Evolutionary conservation across 441 rosid species (phyloP).

Genomic region (Adansonia madagascariensis): DNA sequence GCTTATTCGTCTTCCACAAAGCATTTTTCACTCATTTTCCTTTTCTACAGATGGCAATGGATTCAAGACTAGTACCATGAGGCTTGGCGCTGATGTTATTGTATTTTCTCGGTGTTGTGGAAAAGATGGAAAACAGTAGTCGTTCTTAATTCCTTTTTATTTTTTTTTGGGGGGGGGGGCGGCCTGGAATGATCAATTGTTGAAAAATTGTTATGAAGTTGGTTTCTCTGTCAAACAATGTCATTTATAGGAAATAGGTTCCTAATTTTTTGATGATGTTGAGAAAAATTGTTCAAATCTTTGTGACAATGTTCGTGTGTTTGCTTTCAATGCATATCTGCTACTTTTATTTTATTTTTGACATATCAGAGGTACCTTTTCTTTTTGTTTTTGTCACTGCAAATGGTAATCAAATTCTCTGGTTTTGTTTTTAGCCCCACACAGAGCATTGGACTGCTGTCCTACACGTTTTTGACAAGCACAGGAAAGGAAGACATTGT

Average conservation of each 20-base stretch:
- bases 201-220: background rate
- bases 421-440: constrained; percentile 56
- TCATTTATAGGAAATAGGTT: background rate
- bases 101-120: constrained; percentile 83
- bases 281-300: background rate
- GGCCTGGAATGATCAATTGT: background rate
- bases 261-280: background rate
- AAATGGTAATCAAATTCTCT: constrained; percentile 23
- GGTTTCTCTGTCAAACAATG: background rate
- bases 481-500: constrained; percentile 95
- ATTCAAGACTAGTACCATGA: constrained; percentile 97
- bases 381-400: background rate
- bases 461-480: constrained; percentile 85
- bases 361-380: background rate
- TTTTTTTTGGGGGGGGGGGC: no score
- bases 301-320: background rate
- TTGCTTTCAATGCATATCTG: background rate
- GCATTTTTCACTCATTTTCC: constrained; percentile 14
- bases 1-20: background rate
- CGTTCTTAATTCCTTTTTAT: background rate
- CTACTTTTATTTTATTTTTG: background rate
- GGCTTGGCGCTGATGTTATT: constrained; percentile 96
- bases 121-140: constrained; percentile 64
- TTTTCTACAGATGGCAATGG: constrained; percentile 87
- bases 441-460: constrained; percentile 89